Conservation (phyloP, 257 asterid species). For the Solanum bulbocastanum region DNA sequence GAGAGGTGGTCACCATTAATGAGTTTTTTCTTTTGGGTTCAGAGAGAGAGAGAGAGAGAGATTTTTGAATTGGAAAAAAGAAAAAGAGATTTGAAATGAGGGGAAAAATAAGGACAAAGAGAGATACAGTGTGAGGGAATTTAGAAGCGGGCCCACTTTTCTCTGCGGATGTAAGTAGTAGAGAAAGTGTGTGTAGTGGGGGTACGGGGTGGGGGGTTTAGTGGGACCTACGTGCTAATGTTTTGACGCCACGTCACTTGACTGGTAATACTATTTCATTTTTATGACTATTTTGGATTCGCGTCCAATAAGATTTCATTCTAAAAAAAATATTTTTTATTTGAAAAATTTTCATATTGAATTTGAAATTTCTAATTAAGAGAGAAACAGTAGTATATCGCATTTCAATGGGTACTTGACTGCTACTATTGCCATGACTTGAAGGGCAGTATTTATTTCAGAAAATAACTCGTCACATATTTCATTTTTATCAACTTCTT, state of each 20-base stretch:
- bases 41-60: neutral
- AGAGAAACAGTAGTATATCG: accelerated
- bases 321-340: accelerated
- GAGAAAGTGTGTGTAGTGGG: neutral
- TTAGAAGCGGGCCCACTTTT: neutral
- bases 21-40: neutral
- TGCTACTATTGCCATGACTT: neutral
- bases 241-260: neutral
- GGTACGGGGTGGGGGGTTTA: neutral
- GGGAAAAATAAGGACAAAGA: constrained; percentile 5
- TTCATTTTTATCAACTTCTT: neutral
- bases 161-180: neutral
- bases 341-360: accelerated
- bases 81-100: neutral
- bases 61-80: constrained; percentile 31
- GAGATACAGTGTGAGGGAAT: constrained; percentile 6
- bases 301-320: accelerated
- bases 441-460: neutral
- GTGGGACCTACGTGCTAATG: neutral
- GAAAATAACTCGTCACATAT: neutral
- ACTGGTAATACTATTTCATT: neutral
- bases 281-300: no score
- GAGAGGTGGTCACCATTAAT: constrained; percentile 14
- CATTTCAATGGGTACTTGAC: neutral
- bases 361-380: no score